Evolutionary conservation across 2,329 filamentous ascomycete genomes (phyloP).

Genomic region (Xylariaceae sp.): DNA sequence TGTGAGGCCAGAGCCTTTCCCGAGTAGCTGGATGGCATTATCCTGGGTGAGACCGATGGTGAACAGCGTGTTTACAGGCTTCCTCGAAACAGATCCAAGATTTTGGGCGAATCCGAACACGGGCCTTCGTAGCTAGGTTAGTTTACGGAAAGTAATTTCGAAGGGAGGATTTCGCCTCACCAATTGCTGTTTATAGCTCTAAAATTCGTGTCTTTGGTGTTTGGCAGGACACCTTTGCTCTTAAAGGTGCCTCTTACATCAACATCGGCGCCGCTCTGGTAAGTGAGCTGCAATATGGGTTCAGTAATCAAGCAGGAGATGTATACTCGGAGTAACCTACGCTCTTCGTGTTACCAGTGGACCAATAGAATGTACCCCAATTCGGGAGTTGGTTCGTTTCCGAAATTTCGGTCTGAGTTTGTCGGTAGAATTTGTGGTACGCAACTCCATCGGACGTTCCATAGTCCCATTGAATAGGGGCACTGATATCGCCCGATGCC

Average conservation of each 20-base stretch:
- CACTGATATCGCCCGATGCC: slow-evolving; percentile 58
- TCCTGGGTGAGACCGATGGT: slow-evolving; percentile 75
- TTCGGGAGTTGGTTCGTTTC: slow-evolving; percentile 68
- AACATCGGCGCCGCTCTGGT: slow-evolving; percentile 65
- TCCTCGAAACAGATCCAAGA: slow-evolving; percentile 44
- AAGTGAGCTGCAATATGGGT: slow-evolving; percentile 49
- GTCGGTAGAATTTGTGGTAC: slow-evolving; percentile 61
- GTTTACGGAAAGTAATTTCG: slow-evolving; percentile 1
- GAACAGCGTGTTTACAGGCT: slow-evolving; percentile 53
- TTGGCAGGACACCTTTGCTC: slow-evolving; percentile 56
- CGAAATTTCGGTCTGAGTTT: slow-evolving; percentile 59
- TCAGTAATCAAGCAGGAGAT: slow-evolving; percentile 4
- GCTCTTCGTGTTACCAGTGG: slow-evolving; percentile 53
- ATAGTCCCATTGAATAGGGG: slow-evolving; percentile 60
- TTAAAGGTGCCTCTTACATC: slow-evolving; percentile 65
- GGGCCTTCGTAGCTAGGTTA: slow-evolving; percentile 46
- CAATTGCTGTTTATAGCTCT: slow-evolving; percentile 63
- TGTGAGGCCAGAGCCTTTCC: slow-evolving; percentile 56
- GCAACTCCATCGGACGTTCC: slow-evolving; percentile 47
- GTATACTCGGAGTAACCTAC: slow-evolving; percentile 31
- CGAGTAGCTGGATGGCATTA: slow-evolving; percentile 70
- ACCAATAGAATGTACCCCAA: slow-evolving; percentile 74
- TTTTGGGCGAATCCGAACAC: slow-evolving; percentile 74
- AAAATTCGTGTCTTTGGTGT: slow-evolving; percentile 61
- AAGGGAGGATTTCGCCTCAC: slow-evolving; percentile 18